phyloP scores from a whole-genome alignment of 306 rosid genomes.

The Crotalaria pallida region DNA sequence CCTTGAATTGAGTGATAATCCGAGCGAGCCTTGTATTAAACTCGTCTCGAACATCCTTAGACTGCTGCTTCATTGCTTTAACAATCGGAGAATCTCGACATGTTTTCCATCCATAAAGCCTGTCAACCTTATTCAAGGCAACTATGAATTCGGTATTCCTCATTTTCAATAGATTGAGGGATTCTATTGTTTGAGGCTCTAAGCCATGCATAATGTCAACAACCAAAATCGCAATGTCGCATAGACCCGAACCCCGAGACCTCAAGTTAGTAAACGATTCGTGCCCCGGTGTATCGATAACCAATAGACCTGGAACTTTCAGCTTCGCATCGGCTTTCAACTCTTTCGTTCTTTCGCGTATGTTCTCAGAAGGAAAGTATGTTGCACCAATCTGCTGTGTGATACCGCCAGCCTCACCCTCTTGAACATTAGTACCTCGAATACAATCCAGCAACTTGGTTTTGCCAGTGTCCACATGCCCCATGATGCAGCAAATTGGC shows the following conservation, averaged over 20 bases:
- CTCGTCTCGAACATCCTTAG: conserved; percentile 83
- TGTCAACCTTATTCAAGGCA: conserved; percentile 93
- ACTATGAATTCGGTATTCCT: conserved; percentile 91
- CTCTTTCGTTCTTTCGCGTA: conserved; percentile 90
- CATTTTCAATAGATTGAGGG: conserved; percentile 85
- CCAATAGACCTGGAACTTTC: conserved; percentile 84
- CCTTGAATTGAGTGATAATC: conserved; percentile 80
- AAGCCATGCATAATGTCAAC: conserved; percentile 98
- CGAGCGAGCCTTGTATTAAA: conserved; percentile 73
- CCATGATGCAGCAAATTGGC: conserved; percentile 99
- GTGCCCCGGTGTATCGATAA: conserved; percentile 97
- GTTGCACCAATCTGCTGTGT: conserved; percentile 99
- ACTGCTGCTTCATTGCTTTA: conserved; percentile 74
- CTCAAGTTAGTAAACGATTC: conserved; percentile 86
- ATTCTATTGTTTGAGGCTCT: conserved; percentile 92
- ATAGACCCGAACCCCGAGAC: conserved; percentile 91
- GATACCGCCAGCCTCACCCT: conserved; percentile 98
- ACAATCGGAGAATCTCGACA: conserved; percentile 72
- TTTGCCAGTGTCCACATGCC: conserved; percentile 97
- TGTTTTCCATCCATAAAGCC: conserved; percentile 90
- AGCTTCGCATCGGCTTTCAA: conserved; percentile 93
- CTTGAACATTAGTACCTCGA: conserved; percentile 95
- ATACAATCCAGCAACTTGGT: conserved; percentile 92
- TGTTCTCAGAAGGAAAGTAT: conserved; percentile 87
- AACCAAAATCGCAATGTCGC: conserved; percentile 94